A percentile compares a stretch with the other conserved stretches of the same genome.
phyloP scores from a whole-genome alignment of 2,329 filamentous ascomycete species.

The Exophiala viscosa region DNA sequence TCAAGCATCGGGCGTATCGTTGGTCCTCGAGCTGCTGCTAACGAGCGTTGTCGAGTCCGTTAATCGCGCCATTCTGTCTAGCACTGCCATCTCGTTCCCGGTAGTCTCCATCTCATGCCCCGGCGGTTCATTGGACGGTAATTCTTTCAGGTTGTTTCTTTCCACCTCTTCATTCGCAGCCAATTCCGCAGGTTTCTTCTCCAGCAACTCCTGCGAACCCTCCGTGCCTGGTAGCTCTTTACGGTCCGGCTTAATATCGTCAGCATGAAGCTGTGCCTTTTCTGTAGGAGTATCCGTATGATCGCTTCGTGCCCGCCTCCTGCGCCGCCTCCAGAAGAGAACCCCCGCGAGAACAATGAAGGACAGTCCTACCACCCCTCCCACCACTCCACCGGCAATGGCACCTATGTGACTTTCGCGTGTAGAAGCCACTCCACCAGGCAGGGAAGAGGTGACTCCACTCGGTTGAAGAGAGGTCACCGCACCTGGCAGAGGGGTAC shows the following conservation, averaged over 20 bases:
- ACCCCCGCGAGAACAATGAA: too few relatives aligned
- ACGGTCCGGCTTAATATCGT: background rate
- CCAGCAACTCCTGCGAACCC: background rate
- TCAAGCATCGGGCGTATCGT: background rate
- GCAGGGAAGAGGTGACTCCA: too few relatives aligned
- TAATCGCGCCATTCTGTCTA: background rate
- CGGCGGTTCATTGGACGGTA: constrained; percentile 1
- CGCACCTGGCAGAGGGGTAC: too few relatives aligned
- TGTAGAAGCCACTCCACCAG: too few relatives aligned
- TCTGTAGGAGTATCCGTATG: background rate
- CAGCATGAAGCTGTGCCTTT: background rate
- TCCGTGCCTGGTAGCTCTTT: background rate
- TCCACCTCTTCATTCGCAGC: background rate
- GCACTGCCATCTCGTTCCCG: constrained; percentile 1
- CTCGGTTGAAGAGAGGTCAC: too few relatives aligned
- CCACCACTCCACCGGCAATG: too few relatives aligned
- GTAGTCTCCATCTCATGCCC: constrained; percentile 2
- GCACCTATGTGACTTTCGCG: too few relatives aligned
- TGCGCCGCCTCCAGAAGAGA: background rate
- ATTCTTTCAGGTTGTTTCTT: background rate
- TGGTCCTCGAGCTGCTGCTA: background rate
- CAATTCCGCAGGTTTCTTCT: background rate
- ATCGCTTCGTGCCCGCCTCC: background rate
- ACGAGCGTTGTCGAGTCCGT: constrained; percentile 4
- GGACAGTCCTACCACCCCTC: too few relatives aligned